Evolutionary conservation across 2,329 filamentous ascomycete species (phyloP).

Genomic region (Cladosporium sp.): DNA sequence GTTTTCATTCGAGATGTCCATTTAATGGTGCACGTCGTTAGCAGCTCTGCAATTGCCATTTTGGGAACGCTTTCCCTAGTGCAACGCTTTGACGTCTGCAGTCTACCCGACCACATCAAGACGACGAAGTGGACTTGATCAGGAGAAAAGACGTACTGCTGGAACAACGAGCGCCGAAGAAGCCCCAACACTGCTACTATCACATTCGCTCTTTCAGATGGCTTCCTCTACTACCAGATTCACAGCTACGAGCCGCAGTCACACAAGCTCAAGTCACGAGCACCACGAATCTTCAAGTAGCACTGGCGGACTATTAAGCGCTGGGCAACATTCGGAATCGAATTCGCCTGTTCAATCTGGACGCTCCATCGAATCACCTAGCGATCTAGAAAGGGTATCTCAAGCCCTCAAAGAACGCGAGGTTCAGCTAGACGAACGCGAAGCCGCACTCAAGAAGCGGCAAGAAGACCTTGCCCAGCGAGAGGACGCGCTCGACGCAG

Average conservation of each 20-base stretch:
- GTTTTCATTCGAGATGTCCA: not conserved
- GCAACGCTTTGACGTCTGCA: not conserved
- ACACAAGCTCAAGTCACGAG: not conserved
- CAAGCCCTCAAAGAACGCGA: slow-evolving; percentile 9
- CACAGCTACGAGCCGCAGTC: not conserved
- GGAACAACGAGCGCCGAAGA: too few species aligned
- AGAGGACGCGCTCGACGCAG: slow-evolving; percentile 12
- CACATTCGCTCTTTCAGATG: not conserved
- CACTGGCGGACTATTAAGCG: not conserved
- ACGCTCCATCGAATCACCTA: not conserved
- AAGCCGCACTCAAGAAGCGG: slow-evolving; percentile 2
- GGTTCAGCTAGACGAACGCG: slow-evolving; percentile 9
- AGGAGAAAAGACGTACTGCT: not conserved
- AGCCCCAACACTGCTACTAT: not conserved
- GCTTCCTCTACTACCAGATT: not conserved
- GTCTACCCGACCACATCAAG: not conserved
- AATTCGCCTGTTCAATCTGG: not conserved
- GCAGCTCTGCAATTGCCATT: not conserved
- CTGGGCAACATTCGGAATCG: not conserved
- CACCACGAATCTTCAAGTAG: not conserved
- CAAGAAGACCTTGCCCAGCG: slow-evolving; percentile 1
- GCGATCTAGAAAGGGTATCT: not conserved
- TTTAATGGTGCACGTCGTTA: not conserved
- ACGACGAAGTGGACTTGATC: not conserved
- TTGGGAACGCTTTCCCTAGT: not conserved